Conservation (phyloP, 805 yeast genomes). For the Suhomyces emberorum region DNA sequence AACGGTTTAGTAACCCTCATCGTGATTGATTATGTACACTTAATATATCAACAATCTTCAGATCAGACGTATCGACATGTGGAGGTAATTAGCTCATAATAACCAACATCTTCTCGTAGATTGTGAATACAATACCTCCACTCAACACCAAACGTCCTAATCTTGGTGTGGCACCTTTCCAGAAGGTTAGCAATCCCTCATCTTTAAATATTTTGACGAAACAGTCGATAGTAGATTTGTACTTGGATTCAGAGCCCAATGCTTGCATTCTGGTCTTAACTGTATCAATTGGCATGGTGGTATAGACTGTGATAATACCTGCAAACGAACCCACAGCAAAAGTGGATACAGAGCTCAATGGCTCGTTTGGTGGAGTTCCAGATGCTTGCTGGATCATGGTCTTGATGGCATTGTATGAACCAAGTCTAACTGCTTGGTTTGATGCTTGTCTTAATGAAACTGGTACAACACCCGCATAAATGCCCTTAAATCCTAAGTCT, state of each 20-base stretch:
- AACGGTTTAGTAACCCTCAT: not conserved
- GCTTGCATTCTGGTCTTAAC: slow-evolving; percentile 98
- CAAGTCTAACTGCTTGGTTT: slow-evolving; percentile 90
- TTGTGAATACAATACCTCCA: slow-evolving; percentile 97
- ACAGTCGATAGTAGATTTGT: slow-evolving; percentile 77
- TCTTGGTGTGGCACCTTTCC: slow-evolving; percentile 99
- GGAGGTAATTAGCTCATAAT: slow-evolving; percentile 35
- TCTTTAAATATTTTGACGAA: slow-evolving; percentile 74
- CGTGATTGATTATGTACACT: not conserved
- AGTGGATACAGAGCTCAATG: slow-evolving; percentile 74
- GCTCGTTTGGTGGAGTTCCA: slow-evolving; percentile 63
- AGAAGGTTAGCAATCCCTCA: slow-evolving; percentile 87
- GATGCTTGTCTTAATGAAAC: slow-evolving; percentile 95
- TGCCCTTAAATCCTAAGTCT: slow-evolving; percentile 79
- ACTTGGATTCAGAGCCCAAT: slow-evolving; percentile 67
- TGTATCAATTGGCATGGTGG: slow-evolving; percentile 94
- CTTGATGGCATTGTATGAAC: slow-evolving; percentile 88
- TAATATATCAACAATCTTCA: not conserved
- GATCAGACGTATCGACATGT: not conserved
- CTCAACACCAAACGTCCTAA: slow-evolving; percentile 86
- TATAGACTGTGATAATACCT: slow-evolving; percentile 83
- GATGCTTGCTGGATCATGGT: slow-evolving; percentile 68
- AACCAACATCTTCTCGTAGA: slow-evolving; percentile 84
- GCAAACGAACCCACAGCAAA: slow-evolving; percentile 89
- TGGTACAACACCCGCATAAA: slow-evolving; percentile 87